Evolutionary conservation across 305 asterid species (phyloP).

Genomic region (Euphrasia arctica): DNA sequence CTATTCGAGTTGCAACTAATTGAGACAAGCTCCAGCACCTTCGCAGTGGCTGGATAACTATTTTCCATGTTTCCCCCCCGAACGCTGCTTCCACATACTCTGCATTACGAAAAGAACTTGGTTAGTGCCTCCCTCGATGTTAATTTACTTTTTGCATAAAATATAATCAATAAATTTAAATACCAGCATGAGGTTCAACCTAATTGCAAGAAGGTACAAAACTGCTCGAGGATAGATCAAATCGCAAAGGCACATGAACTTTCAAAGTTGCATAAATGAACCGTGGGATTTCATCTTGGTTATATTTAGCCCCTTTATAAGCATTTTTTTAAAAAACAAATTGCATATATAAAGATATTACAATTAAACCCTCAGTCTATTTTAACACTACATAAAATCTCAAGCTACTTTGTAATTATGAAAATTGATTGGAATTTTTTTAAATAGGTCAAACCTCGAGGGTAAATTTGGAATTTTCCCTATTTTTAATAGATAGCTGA

Average conservation of each 20-base stretch:
- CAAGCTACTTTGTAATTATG: background rate
- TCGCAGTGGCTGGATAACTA: slow-evolving; percentile 25
- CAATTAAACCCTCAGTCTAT: background rate
- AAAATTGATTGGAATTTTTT: background rate
- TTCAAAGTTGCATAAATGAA: background rate
- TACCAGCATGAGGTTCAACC: background rate
- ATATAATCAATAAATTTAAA: background rate
- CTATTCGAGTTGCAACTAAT: slow-evolving; percentile 22
- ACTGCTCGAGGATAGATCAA: too few relatives aligned
- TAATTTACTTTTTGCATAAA: background rate
- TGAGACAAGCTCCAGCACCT: slow-evolving; percentile 8
- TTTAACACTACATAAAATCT: background rate
- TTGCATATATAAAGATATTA: background rate
- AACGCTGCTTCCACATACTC: slow-evolving; percentile 69
- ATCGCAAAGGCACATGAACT: background rate
- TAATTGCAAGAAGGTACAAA: slow-evolving; percentile 4
- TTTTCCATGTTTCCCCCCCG: slow-evolving; percentile 41
- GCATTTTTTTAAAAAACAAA: background rate
- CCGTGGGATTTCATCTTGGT: background rate
- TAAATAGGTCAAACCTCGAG: background rate
- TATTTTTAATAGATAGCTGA: background rate
- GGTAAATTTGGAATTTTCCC: background rate
- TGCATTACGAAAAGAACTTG: slow-evolving; percentile 32
- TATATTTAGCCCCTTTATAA: background rate
- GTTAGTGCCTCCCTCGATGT: background rate